Evolutionary conservation across 1,284 basidiomycete genomes (phyloP).

Genomic region (Ustilago esculenta): DNA sequence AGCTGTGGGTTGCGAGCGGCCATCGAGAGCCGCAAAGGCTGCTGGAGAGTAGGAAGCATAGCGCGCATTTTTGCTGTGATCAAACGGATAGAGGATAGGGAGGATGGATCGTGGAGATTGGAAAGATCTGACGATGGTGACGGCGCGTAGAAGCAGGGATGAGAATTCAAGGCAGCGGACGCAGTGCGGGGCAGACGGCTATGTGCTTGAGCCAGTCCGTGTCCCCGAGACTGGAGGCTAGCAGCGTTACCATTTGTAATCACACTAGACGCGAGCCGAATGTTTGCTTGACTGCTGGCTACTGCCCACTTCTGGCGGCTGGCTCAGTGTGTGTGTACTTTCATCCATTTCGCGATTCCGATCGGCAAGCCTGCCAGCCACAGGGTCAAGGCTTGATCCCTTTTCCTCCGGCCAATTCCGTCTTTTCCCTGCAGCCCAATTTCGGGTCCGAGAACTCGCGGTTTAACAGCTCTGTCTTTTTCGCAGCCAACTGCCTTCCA

Average conservation of each 20-base stretch:
- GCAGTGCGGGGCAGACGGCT: slow-evolving; percentile 14
- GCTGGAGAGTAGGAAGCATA: slow-evolving; percentile 41
- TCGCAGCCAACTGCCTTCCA: too few species aligned
- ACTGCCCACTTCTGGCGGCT: not conserved
- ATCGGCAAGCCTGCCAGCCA: slow-evolving; percentile 5
- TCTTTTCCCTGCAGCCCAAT: not conserved
- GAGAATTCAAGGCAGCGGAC: too few species aligned
- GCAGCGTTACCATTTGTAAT: slow-evolving; percentile 18
- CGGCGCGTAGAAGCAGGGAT: not conserved
- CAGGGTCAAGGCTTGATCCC: too few species aligned
- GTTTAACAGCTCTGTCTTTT: slow-evolving; percentile 14
- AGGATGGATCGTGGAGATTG: not conserved
- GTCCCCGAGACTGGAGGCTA: too few species aligned
- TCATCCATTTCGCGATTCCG: slow-evolving; percentile 30
- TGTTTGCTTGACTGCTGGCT: not conserved
- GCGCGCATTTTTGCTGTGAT: slow-evolving; percentile 24
- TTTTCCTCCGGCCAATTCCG: slow-evolving; percentile 41
- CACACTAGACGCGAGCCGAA: not conserved
- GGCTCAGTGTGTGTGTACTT: not conserved
- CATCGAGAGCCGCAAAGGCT: slow-evolving; percentile 52
- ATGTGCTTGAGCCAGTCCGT: slow-evolving; percentile 19
- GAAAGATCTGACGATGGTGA: not conserved
- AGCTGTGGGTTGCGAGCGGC: slow-evolving; percentile 53
- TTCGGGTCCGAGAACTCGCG: slow-evolving; percentile 5
- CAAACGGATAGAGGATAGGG: not conserved